Evolutionary conservation across 2,329 filamentous ascomycete species (phyloP).

Genomic region (Xylariaceae sp.): DNA sequence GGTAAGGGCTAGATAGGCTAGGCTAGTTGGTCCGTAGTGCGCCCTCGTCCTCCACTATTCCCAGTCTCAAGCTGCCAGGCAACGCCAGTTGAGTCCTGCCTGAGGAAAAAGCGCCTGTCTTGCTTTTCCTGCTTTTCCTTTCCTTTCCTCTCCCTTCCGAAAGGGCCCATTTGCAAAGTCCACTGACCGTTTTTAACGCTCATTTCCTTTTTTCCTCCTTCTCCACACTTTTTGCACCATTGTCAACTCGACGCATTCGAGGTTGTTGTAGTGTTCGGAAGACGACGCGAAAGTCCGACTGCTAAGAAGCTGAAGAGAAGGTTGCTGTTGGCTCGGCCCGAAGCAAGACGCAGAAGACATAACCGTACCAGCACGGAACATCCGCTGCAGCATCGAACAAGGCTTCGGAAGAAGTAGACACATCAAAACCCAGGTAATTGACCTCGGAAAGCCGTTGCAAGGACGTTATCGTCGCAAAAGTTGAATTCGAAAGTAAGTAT

Average conservation of each 20-base stretch:
- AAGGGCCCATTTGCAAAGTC: constrained; percentile 16
- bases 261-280: constrained; percentile 29
- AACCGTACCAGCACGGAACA: neutral
- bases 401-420: constrained; percentile 10
- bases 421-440: constrained; percentile 10
- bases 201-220: constrained; percentile 13
- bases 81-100: constrained; percentile 10
- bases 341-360: constrained; percentile 8
- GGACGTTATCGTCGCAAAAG: constrained; percentile 16
- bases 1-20: constrained; percentile 20
- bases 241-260: constrained; percentile 20
- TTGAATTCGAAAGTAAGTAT: constrained; percentile 17
- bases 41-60: constrained; percentile 20
- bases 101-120: constrained; percentile 12
- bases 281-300: constrained; percentile 20
- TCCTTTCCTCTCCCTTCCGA: constrained; percentile 6
- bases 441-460: constrained; percentile 18
- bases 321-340: constrained; percentile 21
- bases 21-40: constrained; percentile 18
- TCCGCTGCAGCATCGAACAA: neutral
- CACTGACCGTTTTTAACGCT: constrained; percentile 13
- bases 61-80: constrained; percentile 15
- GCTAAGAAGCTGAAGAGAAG: constrained; percentile 23
- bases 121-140: constrained; percentile 4
- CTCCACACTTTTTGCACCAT: constrained; percentile 22